Conservation (phyloP, 2,329 filamentous ascomycete genomes). For the Penicillium brasilianum region DNA sequence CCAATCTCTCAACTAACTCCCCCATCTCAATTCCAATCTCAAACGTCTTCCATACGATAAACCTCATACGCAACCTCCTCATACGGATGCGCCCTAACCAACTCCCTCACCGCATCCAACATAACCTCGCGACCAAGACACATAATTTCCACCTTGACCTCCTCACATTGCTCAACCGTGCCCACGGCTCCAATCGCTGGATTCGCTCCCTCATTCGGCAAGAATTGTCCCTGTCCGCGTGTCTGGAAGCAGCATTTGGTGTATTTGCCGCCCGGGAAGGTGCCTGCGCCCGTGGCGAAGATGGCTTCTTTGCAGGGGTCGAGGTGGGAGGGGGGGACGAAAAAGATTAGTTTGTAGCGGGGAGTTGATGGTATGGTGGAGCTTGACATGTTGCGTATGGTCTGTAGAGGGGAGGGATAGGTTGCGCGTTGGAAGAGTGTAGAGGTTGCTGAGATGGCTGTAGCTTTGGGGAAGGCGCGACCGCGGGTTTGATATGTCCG, state of each 20-base stretch:
- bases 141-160: slow-evolving; percentile 51
- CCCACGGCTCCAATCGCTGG: slow-evolving; percentile 50
- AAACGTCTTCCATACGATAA: slow-evolving; percentile 50
- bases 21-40: not conserved
- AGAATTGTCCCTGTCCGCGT: slow-evolving; percentile 49
- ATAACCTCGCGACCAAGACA: slow-evolving; percentile 47
- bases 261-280: slow-evolving; percentile 50
- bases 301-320: slow-evolving; percentile 50
- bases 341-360: slow-evolving; percentile 53
- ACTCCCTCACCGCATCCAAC: slow-evolving; percentile 46
- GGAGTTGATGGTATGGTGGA: slow-evolving; percentile 17
- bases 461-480: not conserved
- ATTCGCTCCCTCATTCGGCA: slow-evolving; percentile 45
- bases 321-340: slow-evolving; percentile 45
- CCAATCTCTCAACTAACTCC: too few species aligned
- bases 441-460: not conserved
- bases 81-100: slow-evolving; percentile 53
- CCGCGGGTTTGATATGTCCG: not conserved
- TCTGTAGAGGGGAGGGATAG: not conserved
- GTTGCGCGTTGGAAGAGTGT: too few species aligned
- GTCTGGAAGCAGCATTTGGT: slow-evolving; percentile 48
- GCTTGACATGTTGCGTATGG: slow-evolving; percentile 30
- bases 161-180: slow-evolving; percentile 46
- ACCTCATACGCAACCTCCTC: slow-evolving; percentile 54
- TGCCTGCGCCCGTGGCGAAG: slow-evolving; percentile 49